Conservation (phyloP, 2,329 filamentous ascomycete species). For the Xylaria digitata region DNA sequence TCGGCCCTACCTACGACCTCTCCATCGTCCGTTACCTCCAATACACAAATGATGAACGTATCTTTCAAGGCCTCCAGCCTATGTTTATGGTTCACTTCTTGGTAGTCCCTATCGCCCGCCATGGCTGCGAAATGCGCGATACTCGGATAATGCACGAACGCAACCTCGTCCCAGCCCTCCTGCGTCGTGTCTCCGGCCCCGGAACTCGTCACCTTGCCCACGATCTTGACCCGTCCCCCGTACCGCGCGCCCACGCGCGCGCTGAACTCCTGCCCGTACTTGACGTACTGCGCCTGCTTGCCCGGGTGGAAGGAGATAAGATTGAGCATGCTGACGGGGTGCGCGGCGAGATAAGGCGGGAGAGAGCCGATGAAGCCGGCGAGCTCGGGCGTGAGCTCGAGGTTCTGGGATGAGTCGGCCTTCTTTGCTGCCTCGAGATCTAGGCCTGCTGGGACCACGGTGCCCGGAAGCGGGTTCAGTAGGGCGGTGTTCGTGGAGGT, state of each 20-base stretch:
- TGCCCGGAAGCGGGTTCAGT: neutral
- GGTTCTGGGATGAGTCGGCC: constrained; percentile 52
- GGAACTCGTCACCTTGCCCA: constrained; percentile 64
- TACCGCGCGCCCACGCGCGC: constrained; percentile 61
- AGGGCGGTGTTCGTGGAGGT: constrained; percentile 8
- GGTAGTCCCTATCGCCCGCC: constrained; percentile 43
- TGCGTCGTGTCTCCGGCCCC: constrained; percentile 11
- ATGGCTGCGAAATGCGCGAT: constrained; percentile 70
- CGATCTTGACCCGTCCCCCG: constrained; percentile 70
- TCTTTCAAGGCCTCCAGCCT: constrained; percentile 43
- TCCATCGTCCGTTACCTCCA: constrained; percentile 44
- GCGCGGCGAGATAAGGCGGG: constrained; percentile 41
- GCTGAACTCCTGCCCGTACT: constrained; percentile 67
- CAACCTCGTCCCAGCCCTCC: constrained; percentile 70
- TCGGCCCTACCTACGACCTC: constrained; percentile 23
- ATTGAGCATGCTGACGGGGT: constrained; percentile 72
- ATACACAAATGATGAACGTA: constrained; percentile 44
- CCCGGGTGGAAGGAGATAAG: constrained; percentile 66
- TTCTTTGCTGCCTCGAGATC: constrained; percentile 23
- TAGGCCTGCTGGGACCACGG: neutral
- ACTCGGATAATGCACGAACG: constrained; percentile 72
- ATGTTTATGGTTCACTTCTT: constrained; percentile 43
- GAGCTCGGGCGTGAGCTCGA: constrained; percentile 66
- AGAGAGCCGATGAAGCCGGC: constrained; percentile 59
- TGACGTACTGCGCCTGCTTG: constrained; percentile 64